These are phyloP conservation scores for Acarospora socialis DNA, from an alignment of 2,329 filamentous ascomycete genomes.

Conservation along the genomic window DNA sequence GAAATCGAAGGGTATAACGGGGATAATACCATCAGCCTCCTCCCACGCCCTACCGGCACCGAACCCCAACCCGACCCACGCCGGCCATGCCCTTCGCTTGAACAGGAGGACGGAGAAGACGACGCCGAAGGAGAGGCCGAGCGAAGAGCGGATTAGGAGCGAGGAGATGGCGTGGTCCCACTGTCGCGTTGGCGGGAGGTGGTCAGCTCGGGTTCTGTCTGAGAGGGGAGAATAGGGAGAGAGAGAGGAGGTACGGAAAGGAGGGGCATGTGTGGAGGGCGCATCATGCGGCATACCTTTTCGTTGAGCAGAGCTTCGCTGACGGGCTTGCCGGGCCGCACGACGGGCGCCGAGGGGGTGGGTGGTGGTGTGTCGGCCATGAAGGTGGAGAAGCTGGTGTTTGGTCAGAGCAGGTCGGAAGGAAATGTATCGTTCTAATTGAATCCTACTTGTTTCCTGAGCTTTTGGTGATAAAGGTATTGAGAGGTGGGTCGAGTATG, in stretches of 20 bases:
- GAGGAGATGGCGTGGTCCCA: conserved; percentile 99
- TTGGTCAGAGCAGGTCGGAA: conserved; percentile 12
- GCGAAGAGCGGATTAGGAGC: conserved; percentile 86
- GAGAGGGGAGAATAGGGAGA: neutral
- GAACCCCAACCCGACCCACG: conserved; percentile 87
- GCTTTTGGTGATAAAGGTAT: no score
- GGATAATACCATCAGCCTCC: conserved; percentile 90
- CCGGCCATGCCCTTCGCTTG: conserved; percentile 95
- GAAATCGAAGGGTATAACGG: no score
- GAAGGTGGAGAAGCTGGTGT: conserved; percentile 18
- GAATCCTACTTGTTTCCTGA: no score
- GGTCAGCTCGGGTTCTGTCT: no score
- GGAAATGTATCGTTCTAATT: no score
- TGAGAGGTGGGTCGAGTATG: no score
- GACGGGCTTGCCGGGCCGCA: conserved; percentile 62
- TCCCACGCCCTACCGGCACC: conserved; percentile 94
- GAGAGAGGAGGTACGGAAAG: neutral
- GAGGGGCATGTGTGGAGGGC: neutral
- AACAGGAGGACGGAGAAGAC: conserved; percentile 97
- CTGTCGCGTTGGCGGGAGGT: conserved; percentile 38
- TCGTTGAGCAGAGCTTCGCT: conserved; percentile 98
- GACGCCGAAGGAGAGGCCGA: conserved; percentile 93
- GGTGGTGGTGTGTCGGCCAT: conserved; percentile 42
- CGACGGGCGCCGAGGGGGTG: conserved; percentile 48
- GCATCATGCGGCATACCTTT: conserved; percentile 54